Conservation (phyloP, 371 early-diverging fungal species). For the Phascolomyces articulosus region DNA sequence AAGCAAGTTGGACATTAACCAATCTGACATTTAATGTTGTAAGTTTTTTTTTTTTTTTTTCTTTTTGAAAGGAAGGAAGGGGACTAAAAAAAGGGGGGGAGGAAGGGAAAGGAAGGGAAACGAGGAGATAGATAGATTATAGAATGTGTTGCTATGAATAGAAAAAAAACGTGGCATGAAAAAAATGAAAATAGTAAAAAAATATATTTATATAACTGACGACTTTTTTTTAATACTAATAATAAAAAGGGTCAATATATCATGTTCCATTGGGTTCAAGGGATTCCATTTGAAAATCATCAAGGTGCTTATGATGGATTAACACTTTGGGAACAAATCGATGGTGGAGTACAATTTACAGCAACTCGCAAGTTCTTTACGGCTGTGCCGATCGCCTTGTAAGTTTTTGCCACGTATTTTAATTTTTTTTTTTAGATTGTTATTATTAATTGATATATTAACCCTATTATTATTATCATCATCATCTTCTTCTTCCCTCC, state of each 20-base stretch:
- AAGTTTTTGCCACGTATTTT: constrained; percentile 38
- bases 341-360: constrained; percentile 96
- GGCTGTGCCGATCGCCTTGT: constrained; percentile 91
- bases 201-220: not conserved
- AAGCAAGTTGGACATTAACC: constrained; percentile 95
- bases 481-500: too few relatives aligned
- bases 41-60: constrained; percentile 31
- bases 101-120: not conserved
- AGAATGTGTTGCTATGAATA: not conserved
- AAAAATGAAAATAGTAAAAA: too few relatives aligned
- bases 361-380: constrained; percentile 95
- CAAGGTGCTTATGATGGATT: constrained; percentile 95
- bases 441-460: constrained; percentile 7
- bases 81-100: too few relatives aligned
- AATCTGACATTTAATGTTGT: constrained; percentile 90
- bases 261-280: constrained; percentile 96
- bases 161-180: not conserved
- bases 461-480: not conserved
- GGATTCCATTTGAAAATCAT: constrained; percentile 93
- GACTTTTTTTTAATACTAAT: not conserved
- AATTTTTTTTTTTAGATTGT: not conserved
- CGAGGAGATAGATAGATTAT: not conserved
- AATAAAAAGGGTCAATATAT: constrained; percentile 82
- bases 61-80: too few relatives aligned
- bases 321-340: constrained; percentile 98